Conservation (phyloP, 1,284 basidiomycete species). For the Schizophyllum commune region DNA sequence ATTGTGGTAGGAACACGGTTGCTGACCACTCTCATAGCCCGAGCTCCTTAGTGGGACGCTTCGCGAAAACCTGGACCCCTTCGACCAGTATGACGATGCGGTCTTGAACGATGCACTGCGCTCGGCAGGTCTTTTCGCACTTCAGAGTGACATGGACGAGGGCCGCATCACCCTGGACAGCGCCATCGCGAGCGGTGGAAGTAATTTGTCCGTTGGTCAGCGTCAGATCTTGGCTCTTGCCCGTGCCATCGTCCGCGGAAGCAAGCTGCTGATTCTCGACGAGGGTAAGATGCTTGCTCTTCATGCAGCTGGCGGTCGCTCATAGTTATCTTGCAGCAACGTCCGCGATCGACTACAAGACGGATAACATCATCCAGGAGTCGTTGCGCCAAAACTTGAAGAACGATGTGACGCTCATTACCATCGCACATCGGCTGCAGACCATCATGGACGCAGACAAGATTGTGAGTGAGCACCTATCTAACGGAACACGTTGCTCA, state of each 20-base stretch:
- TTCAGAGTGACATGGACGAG: constrained; percentile 44
- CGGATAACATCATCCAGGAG: constrained; percentile 50
- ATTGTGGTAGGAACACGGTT: constrained; percentile 16
- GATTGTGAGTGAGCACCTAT: constrained; percentile 20
- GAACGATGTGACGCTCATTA: constrained; percentile 52
- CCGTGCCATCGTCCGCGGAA: constrained; percentile 45
- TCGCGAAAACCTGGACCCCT: constrained; percentile 62
- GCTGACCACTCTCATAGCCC: constrained; percentile 44
- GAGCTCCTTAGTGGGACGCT: constrained; percentile 55
- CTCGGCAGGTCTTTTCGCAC: constrained; percentile 44
- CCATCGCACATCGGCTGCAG: constrained; percentile 62
- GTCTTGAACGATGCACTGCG: constrained; percentile 46
- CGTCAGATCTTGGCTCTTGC: constrained; percentile 55
- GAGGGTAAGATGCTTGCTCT: constrained; percentile 31
- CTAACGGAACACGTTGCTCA: neutral
- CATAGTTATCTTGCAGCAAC: constrained; percentile 10
- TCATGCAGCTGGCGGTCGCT: constrained; percentile 34
- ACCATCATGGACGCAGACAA: constrained; percentile 66
- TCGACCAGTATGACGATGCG: constrained; percentile 65
- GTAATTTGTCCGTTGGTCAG: constrained; percentile 70
- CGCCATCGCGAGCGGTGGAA: constrained; percentile 48
- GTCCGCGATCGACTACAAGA: constrained; percentile 42
- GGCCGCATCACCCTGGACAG: constrained; percentile 44
- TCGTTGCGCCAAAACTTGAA: constrained; percentile 48
- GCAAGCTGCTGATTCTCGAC: constrained; percentile 56